Evolutionary conservation across 495 filamentous ascomycete genomes (phyloP), one percentile per base, ranked within the genome.

Genomic region (Penicillium turbatum): DNA sequence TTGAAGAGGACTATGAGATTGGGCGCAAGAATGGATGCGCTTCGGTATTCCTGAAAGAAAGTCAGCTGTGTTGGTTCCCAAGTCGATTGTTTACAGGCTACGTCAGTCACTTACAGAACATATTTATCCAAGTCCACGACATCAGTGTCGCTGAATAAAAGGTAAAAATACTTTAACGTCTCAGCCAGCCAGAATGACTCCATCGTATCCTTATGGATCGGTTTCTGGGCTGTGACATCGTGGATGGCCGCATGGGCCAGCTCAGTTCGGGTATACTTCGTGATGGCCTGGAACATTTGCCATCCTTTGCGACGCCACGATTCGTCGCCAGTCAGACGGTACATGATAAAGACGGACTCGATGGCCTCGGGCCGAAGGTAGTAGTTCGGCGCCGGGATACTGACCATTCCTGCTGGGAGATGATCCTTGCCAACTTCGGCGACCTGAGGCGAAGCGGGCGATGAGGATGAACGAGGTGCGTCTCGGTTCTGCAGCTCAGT

Each of bases 311-410:
- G 82, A 49, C 89, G 88, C 89, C 90, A 96, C 41, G 72, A 66
- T 0, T 78, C 67, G 50, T 93, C 87, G 48, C 89, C 91, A 0
- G 90, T 96, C 57, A 93, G 85, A 62, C 91, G 88, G 75, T 88
- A 95, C 87, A 96, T 90, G 75, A 95, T 91, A 79, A 90, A 96
- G 12, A 96, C 89, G 1, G 89, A 95, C 67, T 96, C 91, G 57
- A 96, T 95, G 3, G 91, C 91, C 75, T 96, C 91, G 39, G 91
- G 91, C 40, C 89, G 91, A 51, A 97, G 80, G 50, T 92, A 86
- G 65, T 97, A 97, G 38, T 80, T 76, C 24, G 72, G 72, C 32
- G 72, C 74, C 7, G 62, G 69, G 46, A 96, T 80, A 16, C 65
- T 69, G 3, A 76, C 73, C 61, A 90, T 83, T 8, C 91, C 92